Base-by-base conservation (phyloP, 2,329 filamentous ascomycete species). In the Hymenoscyphus infarciens region DNA sequence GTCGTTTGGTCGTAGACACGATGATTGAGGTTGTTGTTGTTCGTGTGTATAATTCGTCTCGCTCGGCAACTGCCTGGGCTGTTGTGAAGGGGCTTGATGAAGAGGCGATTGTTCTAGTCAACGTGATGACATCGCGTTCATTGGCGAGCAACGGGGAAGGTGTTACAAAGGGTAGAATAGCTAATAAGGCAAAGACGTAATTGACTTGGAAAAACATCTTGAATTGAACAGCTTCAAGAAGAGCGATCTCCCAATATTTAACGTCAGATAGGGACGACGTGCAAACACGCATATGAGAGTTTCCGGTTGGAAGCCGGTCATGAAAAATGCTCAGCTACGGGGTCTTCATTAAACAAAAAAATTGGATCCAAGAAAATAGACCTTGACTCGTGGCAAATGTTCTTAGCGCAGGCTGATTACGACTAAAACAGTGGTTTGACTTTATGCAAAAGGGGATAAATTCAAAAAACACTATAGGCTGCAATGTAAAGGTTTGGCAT, bases 361-460 rank as follows among this genome's bases (percentile, higher is more conserved):
- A 35, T 15, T 15, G 33, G 33, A 35, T 35, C 5, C 31, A 59
- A 42, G 7, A 33, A 35, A 15, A 39, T 27, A 39, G 13, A 42
- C 19, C 56, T 59, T 39, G 42, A 31, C 13, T 61, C 33, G 60
- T 55, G 60, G 55, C 39, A 58, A 45, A 57, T 42, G 33, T 33
- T 58, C 55, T 55, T 53, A 39, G 57, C 45, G 54, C 53, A 57
- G 61, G 22, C 61, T 63, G 52, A 57, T 63, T 63, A 22, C 19
- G 29, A 29, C 31, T 52, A 38, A 7, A 8, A 38, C 39, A 22
- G 42, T 49, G 19, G 19, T 49, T 11, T 11, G 42, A 49, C 25
- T 55, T 60, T 60, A 60, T 60, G 58, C 58, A 60, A 60, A 60
- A 60, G 15, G 45, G 29, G 45, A 35, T 38, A n/a, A 38, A 55